Percentiles rank a stretch among this genome's conserved stretches.
Evolutionary conservation across 1,284 basidiomycete species (phyloP).

Genomic region (Leccinum fallax): DNA sequence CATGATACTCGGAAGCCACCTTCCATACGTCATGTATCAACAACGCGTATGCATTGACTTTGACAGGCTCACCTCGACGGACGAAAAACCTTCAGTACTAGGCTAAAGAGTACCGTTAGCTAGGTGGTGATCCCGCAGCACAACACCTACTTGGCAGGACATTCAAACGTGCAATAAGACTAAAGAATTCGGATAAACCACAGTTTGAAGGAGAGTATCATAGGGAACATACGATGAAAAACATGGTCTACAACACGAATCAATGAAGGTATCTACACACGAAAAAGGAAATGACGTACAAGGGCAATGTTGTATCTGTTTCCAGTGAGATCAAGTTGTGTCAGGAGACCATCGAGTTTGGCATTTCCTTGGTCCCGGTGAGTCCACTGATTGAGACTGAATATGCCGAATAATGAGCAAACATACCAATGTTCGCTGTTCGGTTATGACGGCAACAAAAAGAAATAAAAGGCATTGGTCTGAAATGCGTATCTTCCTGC

Average conservation of each 20-base stretch:
- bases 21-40: constrained; percentile 15
- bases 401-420: neutral
- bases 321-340: constrained; percentile 55
- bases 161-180: constrained; percentile 34
- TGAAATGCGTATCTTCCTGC: neutral
- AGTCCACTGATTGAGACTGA: neutral
- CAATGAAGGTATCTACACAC: neutral
- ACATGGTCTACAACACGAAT: constrained; percentile 55
- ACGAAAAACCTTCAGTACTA: constrained; percentile 51
- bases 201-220: neutral
- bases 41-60: neutral
- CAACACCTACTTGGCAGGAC: constrained; percentile 34
- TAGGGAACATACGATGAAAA: constrained; percentile 58
- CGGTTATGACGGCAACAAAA: neutral
- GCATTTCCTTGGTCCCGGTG: constrained; percentile 54
- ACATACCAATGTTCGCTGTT: constrained; percentile 59
- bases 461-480: neutral
- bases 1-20: constrained; percentile 47
- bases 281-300: constrained; percentile 39
- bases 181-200: neutral
- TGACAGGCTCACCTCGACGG: constrained; percentile 45
- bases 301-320: constrained; percentile 68
- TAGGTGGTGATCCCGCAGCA: neutral
- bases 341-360: constrained; percentile 58
- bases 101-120: constrained; percentile 31